A percentile compares a stretch with the other conserved stretches of the same genome.
phyloP scores from a whole-genome alignment of 73 alveolate genomes.

The Durusdinium trenchii region DNA sequence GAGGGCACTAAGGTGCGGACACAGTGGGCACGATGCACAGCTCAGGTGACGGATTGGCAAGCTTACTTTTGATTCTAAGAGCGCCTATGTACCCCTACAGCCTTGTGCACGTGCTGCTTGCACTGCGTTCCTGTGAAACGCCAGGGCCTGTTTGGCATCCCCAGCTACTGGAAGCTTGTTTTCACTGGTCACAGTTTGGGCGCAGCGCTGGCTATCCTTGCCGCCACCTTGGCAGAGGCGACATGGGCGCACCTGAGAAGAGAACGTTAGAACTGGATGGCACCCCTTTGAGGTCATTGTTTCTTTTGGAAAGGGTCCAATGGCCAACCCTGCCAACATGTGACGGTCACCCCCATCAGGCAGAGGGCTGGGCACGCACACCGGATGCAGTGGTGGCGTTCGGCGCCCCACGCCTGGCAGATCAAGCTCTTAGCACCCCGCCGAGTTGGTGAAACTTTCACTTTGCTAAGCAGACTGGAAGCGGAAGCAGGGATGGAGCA shows the following conservation, averaged over 20 bases:
- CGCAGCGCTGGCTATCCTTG: constrained; percentile 71
- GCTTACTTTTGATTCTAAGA: background rate
- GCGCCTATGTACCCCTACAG: background rate
- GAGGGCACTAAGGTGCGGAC: constrained; percentile 73
- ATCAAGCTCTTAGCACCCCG: constrained; percentile 57
- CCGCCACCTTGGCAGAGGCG: constrained; percentile 91
- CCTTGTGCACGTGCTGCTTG: background rate
- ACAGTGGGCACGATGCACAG: no score
- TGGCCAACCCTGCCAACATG: background rate
- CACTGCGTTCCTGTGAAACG: background rate
- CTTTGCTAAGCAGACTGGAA: background rate
- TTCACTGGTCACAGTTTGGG: constrained; percentile 92
- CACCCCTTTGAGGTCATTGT: no score
- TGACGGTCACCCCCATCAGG: background rate
- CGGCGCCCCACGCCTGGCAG: constrained; percentile 74
- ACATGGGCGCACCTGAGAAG: background rate
- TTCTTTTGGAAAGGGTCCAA: no score
- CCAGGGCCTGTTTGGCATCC: constrained; percentile 92
- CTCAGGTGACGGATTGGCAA: no score
- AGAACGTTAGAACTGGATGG: no score
- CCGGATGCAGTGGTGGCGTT: constrained; percentile 84
- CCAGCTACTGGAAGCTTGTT: constrained; percentile 93
- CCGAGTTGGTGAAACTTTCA: background rate
- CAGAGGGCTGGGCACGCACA: constrained; percentile 72
- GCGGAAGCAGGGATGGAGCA: background rate